Conservation (phyloP, 129 eudicot species). For the Artemisia argyi region DNA sequence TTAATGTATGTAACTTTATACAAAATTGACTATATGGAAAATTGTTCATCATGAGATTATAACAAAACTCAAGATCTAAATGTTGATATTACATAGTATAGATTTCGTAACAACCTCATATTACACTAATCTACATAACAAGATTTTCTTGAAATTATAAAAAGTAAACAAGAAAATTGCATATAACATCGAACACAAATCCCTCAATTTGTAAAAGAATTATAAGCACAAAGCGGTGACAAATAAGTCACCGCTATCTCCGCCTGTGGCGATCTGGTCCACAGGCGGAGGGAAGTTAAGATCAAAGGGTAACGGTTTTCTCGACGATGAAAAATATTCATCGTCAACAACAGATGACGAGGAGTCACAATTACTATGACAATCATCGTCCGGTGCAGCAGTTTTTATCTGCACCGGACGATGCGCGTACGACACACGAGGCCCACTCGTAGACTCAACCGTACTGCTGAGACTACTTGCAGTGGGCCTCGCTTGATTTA, state of each 20-base stretch:
- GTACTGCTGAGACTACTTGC: slow-evolving; percentile 62
- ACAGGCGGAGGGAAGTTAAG: slow-evolving; percentile 52
- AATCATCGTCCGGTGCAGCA: slow-evolving; percentile 31
- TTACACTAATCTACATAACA: slow-evolving; percentile 31
- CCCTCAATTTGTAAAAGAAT: not conserved
- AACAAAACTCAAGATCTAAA: slow-evolving; percentile 32
- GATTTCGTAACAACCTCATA: slow-evolving; percentile 10
- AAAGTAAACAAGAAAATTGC: slow-evolving; percentile 17
- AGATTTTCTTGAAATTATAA: slow-evolving; percentile 8
- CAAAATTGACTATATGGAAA: not conserved
- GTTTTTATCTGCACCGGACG: no score
- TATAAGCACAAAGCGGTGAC: slow-evolving; percentile 43
- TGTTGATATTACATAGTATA: not conserved
- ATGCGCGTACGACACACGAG: slow-evolving; percentile 18
- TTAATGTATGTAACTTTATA: slow-evolving; percentile 23
- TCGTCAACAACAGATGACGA: slow-evolving; percentile 59
- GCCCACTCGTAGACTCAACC: slow-evolving; percentile 61
- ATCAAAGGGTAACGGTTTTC: slow-evolving; percentile 50
- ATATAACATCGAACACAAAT: not conserved
- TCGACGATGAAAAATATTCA: slow-evolving; percentile 29
- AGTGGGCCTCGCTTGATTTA: slow-evolving; percentile 40
- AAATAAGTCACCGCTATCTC: slow-evolving; percentile 34
- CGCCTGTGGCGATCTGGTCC: slow-evolving; percentile 30
- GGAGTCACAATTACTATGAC: slow-evolving; percentile 60
- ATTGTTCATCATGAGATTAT: slow-evolving; percentile 19